Evolutionary conservation across 2,329 filamentous ascomycete genomes (phyloP), one percentile per base, ranked within the genome.

Genomic region (Huntiella moniliformis): DNA sequence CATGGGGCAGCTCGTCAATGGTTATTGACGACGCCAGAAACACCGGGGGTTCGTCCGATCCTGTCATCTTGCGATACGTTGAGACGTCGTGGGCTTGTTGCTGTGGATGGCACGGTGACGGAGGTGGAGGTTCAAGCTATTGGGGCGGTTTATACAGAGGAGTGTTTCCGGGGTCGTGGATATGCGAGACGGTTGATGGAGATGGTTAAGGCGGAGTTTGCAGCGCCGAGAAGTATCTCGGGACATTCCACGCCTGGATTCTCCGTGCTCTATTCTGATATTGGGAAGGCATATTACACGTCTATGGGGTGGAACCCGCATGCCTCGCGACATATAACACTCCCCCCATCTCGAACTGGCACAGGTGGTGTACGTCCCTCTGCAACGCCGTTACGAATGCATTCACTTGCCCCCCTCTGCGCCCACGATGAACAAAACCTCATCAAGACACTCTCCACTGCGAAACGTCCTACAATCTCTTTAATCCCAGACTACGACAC

Each of bases 231-330:
- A 34, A 53, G 61, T 37, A 53, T 16, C 51, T 43, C 55, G 52
- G 34, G 56, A 17, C 41, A 55, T n/a, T 53, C 56, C 18, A 61
- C 63, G 43, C 57, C 67, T 58, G 51, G 60, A 11, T 91, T 88
- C 60, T 87, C 82, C 1, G 72, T 92, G 5, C 67, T 95, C 6
- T 94, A 78, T 61, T 93, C 85, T 6, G 84, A 92, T 55, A 86
- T 92, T 52, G 84, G 87, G 15, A 81, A 84, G 65, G 64, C 66
- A 35, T 95, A 86, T 61, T 95, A 95, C 62, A 73, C 79, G 3
- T 68, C 67, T 31, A 68, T 75, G 52, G 85, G 85, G 39, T 95
- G 87, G 87, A 68, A 74, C 42, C 69, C 77, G 0, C 87, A 80
- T 54, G 67, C 72, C 15, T 88, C 82, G 49, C 67, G 71, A 1